Conservation (phyloP, 148 eudicot species). For the Pharnaceum exiguum region DNA sequence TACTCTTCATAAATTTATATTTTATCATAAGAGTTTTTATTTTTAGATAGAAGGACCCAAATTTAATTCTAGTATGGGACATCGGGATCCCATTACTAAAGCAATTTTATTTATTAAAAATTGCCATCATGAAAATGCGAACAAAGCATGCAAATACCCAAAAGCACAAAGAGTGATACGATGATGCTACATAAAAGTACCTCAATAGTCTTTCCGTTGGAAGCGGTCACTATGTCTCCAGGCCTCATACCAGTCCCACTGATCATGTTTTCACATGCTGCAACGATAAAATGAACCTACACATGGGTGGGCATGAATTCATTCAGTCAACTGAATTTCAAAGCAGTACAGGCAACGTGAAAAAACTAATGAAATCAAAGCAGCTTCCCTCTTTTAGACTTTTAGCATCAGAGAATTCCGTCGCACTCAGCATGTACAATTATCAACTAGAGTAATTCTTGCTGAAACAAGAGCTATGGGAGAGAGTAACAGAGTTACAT, state of each 20-base stretch:
- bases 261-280: conserved; percentile 99
- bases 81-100: no score
- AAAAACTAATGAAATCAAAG: neutral
- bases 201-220: conserved; percentile 99
- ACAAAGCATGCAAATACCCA: no score
- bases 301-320: conserved; percentile 9
- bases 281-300: conserved; percentile 98
- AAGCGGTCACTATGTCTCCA: conserved; percentile 92
- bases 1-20: no score
- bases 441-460: neutral
- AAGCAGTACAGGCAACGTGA: neutral
- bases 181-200: conserved; percentile 26
- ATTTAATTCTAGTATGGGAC: no score
- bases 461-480: neutral
- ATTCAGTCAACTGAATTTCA: neutral
- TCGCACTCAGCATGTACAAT: neutral
- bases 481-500: neutral
- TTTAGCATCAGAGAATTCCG: no score
- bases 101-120: no score
- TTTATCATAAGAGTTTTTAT: no score
- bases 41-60: no score
- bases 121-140: no score
- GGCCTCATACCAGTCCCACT: conserved; percentile 99
- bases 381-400: no score
- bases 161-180: no score